Evolutionary conservation across 495 filamentous ascomycete species (phyloP).

Genomic region (Aspergillus kassunensis): DNA sequence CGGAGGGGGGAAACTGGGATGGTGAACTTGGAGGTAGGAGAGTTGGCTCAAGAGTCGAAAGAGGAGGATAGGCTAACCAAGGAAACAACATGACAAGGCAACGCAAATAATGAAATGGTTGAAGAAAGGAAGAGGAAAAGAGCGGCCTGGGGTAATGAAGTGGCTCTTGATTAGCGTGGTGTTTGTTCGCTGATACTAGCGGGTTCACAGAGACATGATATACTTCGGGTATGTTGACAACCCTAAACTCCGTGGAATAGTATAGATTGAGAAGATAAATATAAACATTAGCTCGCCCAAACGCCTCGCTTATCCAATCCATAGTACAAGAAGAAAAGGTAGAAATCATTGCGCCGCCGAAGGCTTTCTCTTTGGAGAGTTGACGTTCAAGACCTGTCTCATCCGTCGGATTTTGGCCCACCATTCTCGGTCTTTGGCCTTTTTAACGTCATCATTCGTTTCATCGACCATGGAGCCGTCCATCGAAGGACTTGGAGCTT

Average conservation of each 20-base stretch:
- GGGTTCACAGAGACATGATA: neutral
- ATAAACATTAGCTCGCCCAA: neutral
- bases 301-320: slow-evolving; percentile 17
- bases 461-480: slow-evolving; percentile 26
- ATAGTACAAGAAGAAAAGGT: slow-evolving; percentile 11
- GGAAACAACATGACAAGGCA: too few relatives aligned
- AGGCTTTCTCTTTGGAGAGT: slow-evolving; percentile 32
- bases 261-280: neutral
- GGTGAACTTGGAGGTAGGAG: too few relatives aligned
- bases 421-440: slow-evolving; percentile 47
- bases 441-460: slow-evolving; percentile 31
- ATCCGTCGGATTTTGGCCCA: slow-evolving; percentile 50
- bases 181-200: too few relatives aligned
- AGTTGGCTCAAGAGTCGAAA: too few relatives aligned
- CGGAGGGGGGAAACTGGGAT: too few relatives aligned
- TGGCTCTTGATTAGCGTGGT: too few relatives aligned
- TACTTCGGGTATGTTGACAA: neutral
- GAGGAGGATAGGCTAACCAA: too few relatives aligned
- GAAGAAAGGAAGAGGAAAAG: too few relatives aligned
- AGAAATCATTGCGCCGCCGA: slow-evolving; percentile 15
- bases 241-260: too few relatives aligned
- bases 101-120: too few relatives aligned
- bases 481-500: slow-evolving; percentile 18
- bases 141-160: too few relatives aligned
- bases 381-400: slow-evolving; percentile 44